A percentile compares a stretch with the other conserved stretches of the same genome.
Evolutionary conservation across 2,329 filamentous ascomycete genomes (phyloP).

Genomic region (Penicillium sp.): DNA sequence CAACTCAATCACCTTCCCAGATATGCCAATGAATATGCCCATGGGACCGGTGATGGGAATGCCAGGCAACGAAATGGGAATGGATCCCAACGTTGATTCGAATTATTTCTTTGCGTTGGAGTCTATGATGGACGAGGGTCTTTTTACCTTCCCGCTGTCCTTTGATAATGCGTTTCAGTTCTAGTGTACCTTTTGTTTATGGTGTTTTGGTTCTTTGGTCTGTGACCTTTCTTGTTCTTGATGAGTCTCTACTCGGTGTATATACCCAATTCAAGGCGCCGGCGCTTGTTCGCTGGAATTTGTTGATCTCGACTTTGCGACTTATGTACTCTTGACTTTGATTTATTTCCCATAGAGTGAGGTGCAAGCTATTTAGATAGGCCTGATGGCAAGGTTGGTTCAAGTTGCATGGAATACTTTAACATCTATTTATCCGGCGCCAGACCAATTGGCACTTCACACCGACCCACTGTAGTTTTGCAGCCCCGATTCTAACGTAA

Average conservation of each 20-base stretch:
- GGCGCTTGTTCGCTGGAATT: too few species aligned
- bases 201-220: neutral
- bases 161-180: conserved; percentile 30
- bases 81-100: conserved; percentile 32
- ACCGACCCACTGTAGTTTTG: too few species aligned
- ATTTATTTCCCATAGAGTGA: too few species aligned
- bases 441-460: too few species aligned
- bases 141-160: conserved; percentile 33
- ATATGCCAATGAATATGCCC: conserved; percentile 24
- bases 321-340: too few species aligned
- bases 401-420: too few species aligned
- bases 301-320: too few species aligned
- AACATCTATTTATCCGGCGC: too few species aligned
- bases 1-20: conserved; percentile 15
- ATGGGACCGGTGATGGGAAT: conserved; percentile 27
- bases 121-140: conserved; percentile 38
- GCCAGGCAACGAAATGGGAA: conserved; percentile 28
- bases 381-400: too few species aligned
- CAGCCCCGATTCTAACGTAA: too few species aligned
- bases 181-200: neutral
- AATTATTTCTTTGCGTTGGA: conserved; percentile 37
- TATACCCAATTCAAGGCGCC: too few species aligned
- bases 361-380: too few species aligned
- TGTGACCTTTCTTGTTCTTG: neutral
- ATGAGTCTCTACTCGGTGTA: neutral